A percentile compares a stretch with the other conserved stretches of the same genome.
These are phyloP conservation scores for Agrostemma githago DNA, from an alignment of 148 eudicot genomes.

Conservation along the genomic window DNA sequence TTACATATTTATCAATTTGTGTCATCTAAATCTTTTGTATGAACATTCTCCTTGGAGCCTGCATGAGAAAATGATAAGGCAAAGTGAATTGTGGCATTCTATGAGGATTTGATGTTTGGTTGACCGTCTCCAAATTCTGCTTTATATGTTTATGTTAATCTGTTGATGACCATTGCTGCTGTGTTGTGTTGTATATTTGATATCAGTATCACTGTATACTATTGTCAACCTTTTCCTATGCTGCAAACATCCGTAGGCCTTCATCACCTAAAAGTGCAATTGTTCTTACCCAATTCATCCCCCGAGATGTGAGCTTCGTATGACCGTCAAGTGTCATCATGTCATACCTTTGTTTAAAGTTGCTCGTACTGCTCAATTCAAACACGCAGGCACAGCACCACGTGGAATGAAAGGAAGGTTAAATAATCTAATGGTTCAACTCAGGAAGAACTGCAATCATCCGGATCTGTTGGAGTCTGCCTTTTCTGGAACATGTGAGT, in stretches of 20 bases:
- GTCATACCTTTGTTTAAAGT: neutral
- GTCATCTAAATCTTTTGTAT: neutral
- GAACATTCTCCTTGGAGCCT: neutral
- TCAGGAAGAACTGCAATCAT: conserved; percentile 93
- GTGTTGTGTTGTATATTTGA: neutral
- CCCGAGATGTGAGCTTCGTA: neutral
- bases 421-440: conserved; percentile 87
- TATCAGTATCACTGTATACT: neutral
- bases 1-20: neutral
- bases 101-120: neutral
- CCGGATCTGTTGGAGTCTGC: conserved; percentile 89
- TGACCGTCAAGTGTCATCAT: neutral
- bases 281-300: no score
- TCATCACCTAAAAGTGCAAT: no score
- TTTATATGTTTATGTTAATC: neutral
- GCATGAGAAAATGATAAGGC: neutral
- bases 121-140: neutral
- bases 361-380: conserved; percentile 14
- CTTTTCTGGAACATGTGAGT: conserved; percentile 82
- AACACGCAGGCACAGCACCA: conserved; percentile 58
- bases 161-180: neutral
- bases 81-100: neutral
- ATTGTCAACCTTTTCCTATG: neutral
- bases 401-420: conserved; percentile 73
- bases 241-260: neutral